phyloP scores from a whole-genome alignment of 345 rosid genomes.

The Eucalyptus brandiana region DNA sequence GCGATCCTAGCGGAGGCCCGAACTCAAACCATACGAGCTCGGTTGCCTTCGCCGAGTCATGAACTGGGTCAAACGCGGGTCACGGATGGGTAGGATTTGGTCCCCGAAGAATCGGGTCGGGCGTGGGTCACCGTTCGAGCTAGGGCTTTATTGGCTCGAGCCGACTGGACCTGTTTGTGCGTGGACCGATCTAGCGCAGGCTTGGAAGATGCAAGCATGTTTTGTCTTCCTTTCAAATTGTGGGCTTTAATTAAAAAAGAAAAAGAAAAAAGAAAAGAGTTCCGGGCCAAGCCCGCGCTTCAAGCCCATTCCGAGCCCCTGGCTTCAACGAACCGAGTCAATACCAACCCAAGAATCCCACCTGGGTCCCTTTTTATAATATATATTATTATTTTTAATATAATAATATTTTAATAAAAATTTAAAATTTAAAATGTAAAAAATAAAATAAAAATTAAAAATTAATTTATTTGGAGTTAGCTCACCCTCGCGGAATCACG shows the following conservation, averaged over 20 bases:
- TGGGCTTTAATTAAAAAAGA: no score
- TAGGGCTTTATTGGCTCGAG: no score
- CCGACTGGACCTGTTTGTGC: accelerated
- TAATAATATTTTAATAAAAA: no score
- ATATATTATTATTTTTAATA: no score
- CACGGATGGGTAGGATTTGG: accelerated
- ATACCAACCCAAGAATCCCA: accelerated
- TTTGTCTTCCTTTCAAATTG: no score
- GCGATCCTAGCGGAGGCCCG: accelerated
- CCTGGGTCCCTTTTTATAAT: no score
- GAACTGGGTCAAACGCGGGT: accelerated
- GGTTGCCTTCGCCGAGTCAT: accelerated
- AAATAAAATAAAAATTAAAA: no score
- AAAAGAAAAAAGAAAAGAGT: no score
- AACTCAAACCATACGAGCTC: accelerated
- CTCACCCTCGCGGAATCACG: no score
- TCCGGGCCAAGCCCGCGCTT: accelerated
- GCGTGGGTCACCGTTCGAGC: accelerated
- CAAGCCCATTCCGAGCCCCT: no score
- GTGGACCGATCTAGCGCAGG: accelerated
- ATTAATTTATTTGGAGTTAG: no score
- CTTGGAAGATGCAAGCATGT: accelerated
- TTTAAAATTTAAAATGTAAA: no score
- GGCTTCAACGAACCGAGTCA: accelerated
- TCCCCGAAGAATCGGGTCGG: accelerated